phyloP scores from a whole-genome alignment of 148 eudicot species.

The Nyssa sinensis region DNA sequence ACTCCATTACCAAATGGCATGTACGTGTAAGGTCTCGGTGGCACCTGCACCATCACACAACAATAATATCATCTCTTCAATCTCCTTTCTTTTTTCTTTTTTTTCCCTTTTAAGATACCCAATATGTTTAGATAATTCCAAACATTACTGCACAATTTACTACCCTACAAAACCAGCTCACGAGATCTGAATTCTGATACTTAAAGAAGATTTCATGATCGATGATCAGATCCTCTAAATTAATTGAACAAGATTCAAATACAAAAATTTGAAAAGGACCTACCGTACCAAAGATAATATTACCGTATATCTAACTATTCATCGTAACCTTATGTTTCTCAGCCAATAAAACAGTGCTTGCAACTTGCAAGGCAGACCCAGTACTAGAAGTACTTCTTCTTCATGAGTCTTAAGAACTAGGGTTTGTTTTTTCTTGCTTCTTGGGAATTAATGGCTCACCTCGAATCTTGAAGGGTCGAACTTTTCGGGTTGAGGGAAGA shows the following conservation, averaged over 20 bases:
- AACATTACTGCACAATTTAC: neutral
- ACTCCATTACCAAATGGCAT: conserved; percentile 89
- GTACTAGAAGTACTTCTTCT: neutral
- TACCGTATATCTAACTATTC: no score
- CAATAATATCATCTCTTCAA: neutral
- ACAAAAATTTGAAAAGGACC: neutral
- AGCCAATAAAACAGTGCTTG: conserved; percentile 9
- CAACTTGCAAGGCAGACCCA: no score
- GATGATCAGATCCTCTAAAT: neutral
- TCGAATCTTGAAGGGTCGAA: conserved; percentile 94
- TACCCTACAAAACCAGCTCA: conserved; percentile 33
- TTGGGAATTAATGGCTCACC: conserved; percentile 30
- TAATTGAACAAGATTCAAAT: neutral
- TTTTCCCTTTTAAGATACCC: no score
- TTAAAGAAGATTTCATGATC: conserved; percentile 19
- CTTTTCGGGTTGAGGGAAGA: conserved; percentile 73
- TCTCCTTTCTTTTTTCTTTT: no score
- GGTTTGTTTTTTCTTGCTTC: no score
- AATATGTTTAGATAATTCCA: neutral
- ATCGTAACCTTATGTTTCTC: conserved; percentile 36
- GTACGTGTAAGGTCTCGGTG: conserved; percentile 67
- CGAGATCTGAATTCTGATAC: conserved; percentile 40
- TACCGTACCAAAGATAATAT: conserved; percentile 19
- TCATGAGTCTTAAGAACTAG: neutral
- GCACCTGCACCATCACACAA: conserved; percentile 46